phyloP scores from a whole-genome alignment of 192 early-diverging fungal genomes.

The Backusella westeae region DNA sequence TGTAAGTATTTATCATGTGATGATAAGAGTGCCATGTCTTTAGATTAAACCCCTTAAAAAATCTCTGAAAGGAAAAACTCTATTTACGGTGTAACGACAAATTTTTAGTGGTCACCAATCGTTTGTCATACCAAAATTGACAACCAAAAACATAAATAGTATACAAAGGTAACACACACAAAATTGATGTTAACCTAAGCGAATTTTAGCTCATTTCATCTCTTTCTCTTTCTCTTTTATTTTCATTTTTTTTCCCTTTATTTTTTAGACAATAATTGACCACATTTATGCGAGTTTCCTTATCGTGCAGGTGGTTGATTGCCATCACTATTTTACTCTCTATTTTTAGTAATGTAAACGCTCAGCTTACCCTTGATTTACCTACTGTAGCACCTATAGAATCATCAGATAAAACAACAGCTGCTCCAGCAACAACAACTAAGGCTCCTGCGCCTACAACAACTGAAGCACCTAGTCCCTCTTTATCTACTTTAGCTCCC shows the following conservation, averaged over 20 bases:
- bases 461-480: neutral
- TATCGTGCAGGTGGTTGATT: neutral
- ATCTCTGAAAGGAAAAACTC: neutral
- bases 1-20: neutral
- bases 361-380: neutral
- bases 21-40: neutral
- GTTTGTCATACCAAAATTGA: neutral
- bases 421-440: neutral
- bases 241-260: neutral
- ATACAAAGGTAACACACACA: neutral
- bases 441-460: neutral
- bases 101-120: neutral
- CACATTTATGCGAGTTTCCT: neutral
- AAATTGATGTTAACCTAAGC: constrained; percentile 2
- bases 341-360: neutral
- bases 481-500: neutral
- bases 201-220: neutral
- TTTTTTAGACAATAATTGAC: neutral
- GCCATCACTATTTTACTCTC: neutral
- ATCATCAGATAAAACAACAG: neutral
- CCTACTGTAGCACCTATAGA: neutral
- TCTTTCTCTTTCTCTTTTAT: neutral
- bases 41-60: neutral
- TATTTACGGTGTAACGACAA: neutral
- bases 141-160: neutral